Evolutionary conservation across 495 filamentous ascomycete genomes (phyloP).

Genomic region (Penicillium waksmanii): DNA sequence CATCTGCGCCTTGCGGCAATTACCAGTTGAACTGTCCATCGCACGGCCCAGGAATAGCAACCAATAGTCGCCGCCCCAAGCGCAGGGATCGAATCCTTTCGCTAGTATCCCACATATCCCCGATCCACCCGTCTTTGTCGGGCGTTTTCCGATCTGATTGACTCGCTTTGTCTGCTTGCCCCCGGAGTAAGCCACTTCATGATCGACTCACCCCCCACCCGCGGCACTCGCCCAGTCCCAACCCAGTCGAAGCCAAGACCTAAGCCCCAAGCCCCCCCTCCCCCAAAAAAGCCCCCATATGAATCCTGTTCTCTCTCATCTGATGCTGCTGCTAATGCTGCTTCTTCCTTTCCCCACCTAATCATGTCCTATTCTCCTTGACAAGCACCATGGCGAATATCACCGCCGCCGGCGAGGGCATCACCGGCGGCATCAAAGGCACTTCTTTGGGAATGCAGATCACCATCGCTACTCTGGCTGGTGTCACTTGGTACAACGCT

Average conservation of each 20-base stretch:
- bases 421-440: slow-evolving; percentile 26
- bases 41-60: slow-evolving; percentile 8
- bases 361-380: slow-evolving; percentile 24
- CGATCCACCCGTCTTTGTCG: slow-evolving; percentile 8
- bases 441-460: slow-evolving; percentile 42
- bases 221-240: slow-evolving; percentile 1
- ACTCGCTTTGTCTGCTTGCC: slow-evolving; percentile 4
- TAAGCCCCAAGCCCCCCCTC: slow-evolving; percentile 2
- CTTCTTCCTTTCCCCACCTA: slow-evolving; percentile 11
- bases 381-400: slow-evolving; percentile 26
- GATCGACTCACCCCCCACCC: slow-evolving; percentile 3
- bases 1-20: neutral
- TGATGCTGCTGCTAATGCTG: slow-evolving; percentile 14
- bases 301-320: slow-evolving; percentile 17
- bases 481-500: slow-evolving; percentile 59
- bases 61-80: neutral
- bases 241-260: neutral
- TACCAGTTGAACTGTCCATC: neutral
- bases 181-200: slow-evolving; percentile 5
- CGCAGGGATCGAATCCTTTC: slow-evolving; percentile 14
- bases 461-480: slow-evolving; percentile 57
- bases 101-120: slow-evolving; percentile 3
- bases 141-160: slow-evolving; percentile 11
- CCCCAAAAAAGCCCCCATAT: slow-evolving; percentile 6
- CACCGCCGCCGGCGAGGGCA: slow-evolving; percentile 43